Conservation (phyloP, 495 filamentous ascomycete species). For the Daldinia concentrica region DNA sequence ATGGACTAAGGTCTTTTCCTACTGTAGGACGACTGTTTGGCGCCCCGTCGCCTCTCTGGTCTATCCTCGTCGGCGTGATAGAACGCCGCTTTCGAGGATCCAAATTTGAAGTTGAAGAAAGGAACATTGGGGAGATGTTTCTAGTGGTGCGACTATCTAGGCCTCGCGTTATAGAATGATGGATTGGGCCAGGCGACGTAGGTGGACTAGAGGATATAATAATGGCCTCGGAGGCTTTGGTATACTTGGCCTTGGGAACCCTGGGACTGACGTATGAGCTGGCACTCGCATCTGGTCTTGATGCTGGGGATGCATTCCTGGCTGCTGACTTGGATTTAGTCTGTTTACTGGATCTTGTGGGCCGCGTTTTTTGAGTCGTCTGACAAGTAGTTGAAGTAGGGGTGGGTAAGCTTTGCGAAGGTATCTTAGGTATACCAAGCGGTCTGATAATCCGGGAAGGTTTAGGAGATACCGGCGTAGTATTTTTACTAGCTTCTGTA, state of each 20-base stretch:
- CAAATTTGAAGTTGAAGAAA: constrained; percentile 7
- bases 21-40: neutral
- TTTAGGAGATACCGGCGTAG: neutral
- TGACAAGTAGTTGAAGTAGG: constrained; percentile 17
- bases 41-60: neutral
- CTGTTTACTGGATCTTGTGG: constrained; percentile 47
- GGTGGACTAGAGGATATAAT: constrained; percentile 56
- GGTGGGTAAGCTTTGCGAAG: constrained; percentile 14
- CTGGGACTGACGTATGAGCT: constrained; percentile 52
- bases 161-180: constrained; percentile 10
- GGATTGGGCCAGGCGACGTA: constrained; percentile 38
- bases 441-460: constrained; percentile 9
- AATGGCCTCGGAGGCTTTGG: constrained; percentile 48
- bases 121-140: neutral
- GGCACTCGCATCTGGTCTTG: constrained; percentile 37
- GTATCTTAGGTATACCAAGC: neutral
- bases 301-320: constrained; percentile 31
- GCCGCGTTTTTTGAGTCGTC: constrained; percentile 26
- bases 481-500: constrained; percentile 8
- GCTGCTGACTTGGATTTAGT: constrained; percentile 43
- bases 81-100: constrained; percentile 26
- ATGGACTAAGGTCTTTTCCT: constrained; percentile 24
- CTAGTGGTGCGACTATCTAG: neutral
- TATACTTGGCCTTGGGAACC: constrained; percentile 38
- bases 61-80: constrained; percentile 15